Conservation (phyloP, 1,139 yeast genomes). For the Yamadazyma buinensis region DNA sequence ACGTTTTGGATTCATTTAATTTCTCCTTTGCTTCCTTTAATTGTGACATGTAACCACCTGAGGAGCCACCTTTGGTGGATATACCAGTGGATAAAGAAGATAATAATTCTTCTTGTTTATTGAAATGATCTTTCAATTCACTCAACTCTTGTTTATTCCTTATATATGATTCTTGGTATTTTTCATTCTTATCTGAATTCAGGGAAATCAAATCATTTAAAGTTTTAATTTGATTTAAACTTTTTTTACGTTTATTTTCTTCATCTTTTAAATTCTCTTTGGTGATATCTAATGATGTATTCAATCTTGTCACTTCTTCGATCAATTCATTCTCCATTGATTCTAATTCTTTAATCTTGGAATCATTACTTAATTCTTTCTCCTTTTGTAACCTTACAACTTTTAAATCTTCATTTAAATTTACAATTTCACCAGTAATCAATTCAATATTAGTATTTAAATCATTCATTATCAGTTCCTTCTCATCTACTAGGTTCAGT, state of each 20-base stretch:
- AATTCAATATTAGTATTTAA: conserved; percentile 39
- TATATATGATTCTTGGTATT: conserved; percentile 36
- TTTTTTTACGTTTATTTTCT: conserved; percentile 14
- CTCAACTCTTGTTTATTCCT: conserved; percentile 40
- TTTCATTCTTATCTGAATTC: conserved; percentile 22
- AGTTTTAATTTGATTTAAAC: conserved; percentile 15
- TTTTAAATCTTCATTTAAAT: conserved; percentile 59
- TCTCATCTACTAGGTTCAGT: conserved; percentile 33
- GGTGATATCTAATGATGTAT: conserved; percentile 59
- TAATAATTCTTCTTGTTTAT: conserved; percentile 71
- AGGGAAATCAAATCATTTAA: conserved; percentile 25
- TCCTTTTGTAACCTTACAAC: conserved; percentile 54
- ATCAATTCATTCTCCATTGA: conserved; percentile 51
- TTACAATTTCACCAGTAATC: conserved; percentile 51
- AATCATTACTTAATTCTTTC: conserved; percentile 60
- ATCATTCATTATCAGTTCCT: conserved; percentile 31
- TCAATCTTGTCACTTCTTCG: conserved; percentile 66
- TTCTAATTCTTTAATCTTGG: conserved; percentile 60
- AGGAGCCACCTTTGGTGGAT: conserved; percentile 71
- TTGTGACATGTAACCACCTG: conserved; percentile 79
- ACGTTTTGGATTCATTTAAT: conserved; percentile 51
- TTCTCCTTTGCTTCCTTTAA: conserved; percentile 61
- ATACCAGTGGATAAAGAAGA: conserved; percentile 89
- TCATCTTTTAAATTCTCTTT: conserved; percentile 55
- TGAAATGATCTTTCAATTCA: conserved; percentile 45